Conservation (phyloP, 2,329 filamentous ascomycete species). For the Aspergillus uvarum region DNA sequence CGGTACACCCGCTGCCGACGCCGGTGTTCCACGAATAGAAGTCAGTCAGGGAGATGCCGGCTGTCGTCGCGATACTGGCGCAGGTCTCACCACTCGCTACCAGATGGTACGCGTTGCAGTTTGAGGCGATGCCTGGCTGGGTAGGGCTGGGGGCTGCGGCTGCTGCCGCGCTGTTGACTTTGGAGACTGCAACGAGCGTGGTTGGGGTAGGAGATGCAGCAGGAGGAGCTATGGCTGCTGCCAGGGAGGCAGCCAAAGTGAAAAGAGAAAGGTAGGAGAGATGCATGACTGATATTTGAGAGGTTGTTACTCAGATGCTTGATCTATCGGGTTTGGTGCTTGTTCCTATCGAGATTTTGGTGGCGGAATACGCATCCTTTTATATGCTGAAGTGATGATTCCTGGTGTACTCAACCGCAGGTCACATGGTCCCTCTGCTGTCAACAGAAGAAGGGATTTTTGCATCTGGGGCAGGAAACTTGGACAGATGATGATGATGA, state of each 20-base stretch:
- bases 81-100: background rate
- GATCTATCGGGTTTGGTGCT: no score
- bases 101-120: conserved; percentile 1
- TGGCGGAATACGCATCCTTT: background rate
- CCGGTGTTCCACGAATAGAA: conserved; percentile 14
- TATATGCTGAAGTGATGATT: background rate
- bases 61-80: conserved; percentile 2
- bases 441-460: background rate
- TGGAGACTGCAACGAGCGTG: background rate
- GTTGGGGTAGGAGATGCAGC: background rate
- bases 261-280: background rate
- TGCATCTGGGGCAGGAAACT: background rate
- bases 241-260: background rate
- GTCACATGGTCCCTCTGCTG: background rate
- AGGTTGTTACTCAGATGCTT: background rate
- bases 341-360: background rate
- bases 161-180: background rate
- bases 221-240: background rate
- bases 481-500: background rate
- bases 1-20: conserved; percentile 7
- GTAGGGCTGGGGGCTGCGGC: background rate
- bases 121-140: conserved; percentile 6
- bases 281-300: background rate
- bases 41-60: conserved; percentile 9
- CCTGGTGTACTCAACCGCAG: background rate